Base-by-base conservation (phyloP, 768 basidiomycete genomes). In the Lentinula sp. region DNA sequence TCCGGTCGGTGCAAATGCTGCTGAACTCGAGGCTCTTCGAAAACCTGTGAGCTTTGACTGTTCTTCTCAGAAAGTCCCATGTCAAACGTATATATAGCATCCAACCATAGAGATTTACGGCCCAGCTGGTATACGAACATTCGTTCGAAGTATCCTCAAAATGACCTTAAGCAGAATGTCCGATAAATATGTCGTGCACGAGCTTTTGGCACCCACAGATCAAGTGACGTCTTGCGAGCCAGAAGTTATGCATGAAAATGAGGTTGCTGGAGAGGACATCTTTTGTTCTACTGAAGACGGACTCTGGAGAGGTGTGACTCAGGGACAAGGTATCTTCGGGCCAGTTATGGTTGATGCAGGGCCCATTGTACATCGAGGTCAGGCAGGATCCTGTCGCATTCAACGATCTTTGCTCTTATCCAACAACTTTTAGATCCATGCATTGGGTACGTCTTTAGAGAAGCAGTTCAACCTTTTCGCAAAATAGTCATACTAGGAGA, bases 401-500 rank as follows among this genome's bases (percentile, higher is more conserved):
- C 39, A 21, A 39, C 46, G 21, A 51, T 55, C 21, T 50, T 16
- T 35, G 21, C 21, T 37, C 43, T 32, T 37, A 54, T 43, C 52
- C n/a, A 37, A 16, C 54, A 39, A 43, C 28, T 53, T 48, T 28
- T 65, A 90, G 91, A 88, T 66, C 85, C 87, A 1, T 94, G 89
- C 68, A 74, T 95, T 59, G 93, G 91, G 15, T 95, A 89, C 69
- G 75, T 91, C 52, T 80, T 95, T 65, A 76, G 77, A 43, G 91
- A 93, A 68, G 65, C 75, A n/a, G 68, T 69, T 4, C 71, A 58
- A 21, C 76, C 76, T 49, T 77, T 66, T 16, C 81, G 90, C 53
- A 89, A 88, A 68, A 70, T 95, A 45, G 87, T 87, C 28, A 79
- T 93, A 50, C 77, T 93, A 4, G 93, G 93, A 0, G 91, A 94